Percentiles rank a stretch among this genome's conserved stretches.
These are phyloP conservation scores for Nidula niveotomentosa DNA, from an alignment of 1,284 basidiomycete genomes.

Conservation along the genomic window DNA sequence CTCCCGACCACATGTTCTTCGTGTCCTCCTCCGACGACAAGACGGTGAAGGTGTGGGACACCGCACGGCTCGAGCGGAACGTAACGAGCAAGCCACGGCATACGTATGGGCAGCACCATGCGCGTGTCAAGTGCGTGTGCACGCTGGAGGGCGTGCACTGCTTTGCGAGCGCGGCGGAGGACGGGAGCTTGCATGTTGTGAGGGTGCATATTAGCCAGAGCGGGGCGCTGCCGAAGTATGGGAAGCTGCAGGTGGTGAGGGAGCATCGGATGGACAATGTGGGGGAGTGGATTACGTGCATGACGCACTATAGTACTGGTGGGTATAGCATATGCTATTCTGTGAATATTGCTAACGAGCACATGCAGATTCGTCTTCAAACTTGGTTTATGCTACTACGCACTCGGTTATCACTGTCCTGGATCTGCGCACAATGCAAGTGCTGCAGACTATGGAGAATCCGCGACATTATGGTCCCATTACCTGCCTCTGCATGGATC, in stretches of 20 bases:
- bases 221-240: constrained; percentile 75
- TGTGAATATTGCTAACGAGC: not conserved
- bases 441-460: constrained; percentile 77
- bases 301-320: constrained; percentile 79
- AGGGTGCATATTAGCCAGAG: constrained; percentile 72
- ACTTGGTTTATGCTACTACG: constrained; percentile 84
- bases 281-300: constrained; percentile 78
- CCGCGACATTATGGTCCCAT: constrained; percentile 88
- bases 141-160: constrained; percentile 84
- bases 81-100: constrained; percentile 76
- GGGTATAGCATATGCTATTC: constrained; percentile 11
- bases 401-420: constrained; percentile 78
- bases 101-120: constrained; percentile 78
- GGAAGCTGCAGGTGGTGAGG: constrained; percentile 73
- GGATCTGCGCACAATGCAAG: constrained; percentile 85
- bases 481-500: constrained; percentile 81
- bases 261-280: constrained; percentile 68
- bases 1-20: constrained; percentile 95
- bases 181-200: constrained; percentile 84
- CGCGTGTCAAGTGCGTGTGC: constrained; percentile 79
- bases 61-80: constrained; percentile 48
- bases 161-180: constrained; percentile 85
- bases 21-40: constrained; percentile 87
- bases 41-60: constrained; percentile 46
- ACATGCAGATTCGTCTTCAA: constrained; percentile 61